Evolutionary conservation across 805 yeast species (phyloP).

Genomic region (Yarrowia sp.): DNA sequence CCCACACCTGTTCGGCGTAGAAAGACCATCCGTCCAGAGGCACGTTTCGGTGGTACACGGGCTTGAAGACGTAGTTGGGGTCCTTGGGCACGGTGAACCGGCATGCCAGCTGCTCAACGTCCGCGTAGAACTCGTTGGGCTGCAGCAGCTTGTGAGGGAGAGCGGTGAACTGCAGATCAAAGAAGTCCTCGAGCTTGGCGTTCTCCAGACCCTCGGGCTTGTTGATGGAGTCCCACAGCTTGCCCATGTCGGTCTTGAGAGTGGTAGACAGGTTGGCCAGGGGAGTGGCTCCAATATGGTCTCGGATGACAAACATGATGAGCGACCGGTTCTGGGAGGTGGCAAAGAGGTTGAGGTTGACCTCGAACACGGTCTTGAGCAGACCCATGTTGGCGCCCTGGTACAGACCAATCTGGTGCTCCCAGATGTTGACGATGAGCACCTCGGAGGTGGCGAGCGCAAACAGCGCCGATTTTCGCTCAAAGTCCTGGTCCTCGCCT

Average conservation of each 20-base stretch:
- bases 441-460: constrained; percentile 92
- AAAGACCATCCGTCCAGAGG: constrained; percentile 97
- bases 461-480: constrained; percentile 92
- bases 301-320: constrained; percentile 84
- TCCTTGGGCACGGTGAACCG: constrained; percentile 55
- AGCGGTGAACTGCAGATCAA: constrained; percentile 82
- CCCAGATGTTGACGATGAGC: constrained; percentile 93
- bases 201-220: constrained; percentile 72
- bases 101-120: constrained; percentile 69
- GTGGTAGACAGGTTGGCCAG: constrained; percentile 72
- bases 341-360: constrained; percentile 85
- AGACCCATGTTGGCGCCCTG: constrained; percentile 98
- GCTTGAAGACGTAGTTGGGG: constrained; percentile 59
- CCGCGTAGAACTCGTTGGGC: constrained; percentile 69
- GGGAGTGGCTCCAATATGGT: constrained; percentile 88
- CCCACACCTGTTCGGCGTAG: constrained; percentile 92
- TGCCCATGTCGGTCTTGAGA: constrained; percentile 69
- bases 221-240: constrained; percentile 77
- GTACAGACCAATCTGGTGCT: constrained; percentile 93
- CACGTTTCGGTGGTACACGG: constrained; percentile 78
- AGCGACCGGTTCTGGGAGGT: constrained; percentile 54
- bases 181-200: constrained; percentile 71
- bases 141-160: constrained; percentile 86
- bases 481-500: constrained; percentile 98
- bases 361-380: constrained; percentile 94